Percentiles rank a stretch among this genome's conserved stretches.
phyloP scores from a whole-genome alignment of 306 rosid genomes.

The Cicer cuneatum region DNA sequence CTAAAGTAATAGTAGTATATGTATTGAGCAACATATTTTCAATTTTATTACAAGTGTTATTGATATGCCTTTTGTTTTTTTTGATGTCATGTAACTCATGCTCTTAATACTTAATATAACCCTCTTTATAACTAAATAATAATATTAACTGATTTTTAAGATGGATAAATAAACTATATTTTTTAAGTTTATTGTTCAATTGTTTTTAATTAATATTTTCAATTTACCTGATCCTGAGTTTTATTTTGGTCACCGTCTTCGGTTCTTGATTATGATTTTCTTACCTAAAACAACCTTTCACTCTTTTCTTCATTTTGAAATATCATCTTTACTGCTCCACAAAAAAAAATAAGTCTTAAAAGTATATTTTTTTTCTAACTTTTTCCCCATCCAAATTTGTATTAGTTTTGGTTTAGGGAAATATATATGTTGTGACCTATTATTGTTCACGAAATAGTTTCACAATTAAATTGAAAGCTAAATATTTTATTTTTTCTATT shows the following conservation, averaged over 20 bases:
- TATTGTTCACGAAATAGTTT: no score
- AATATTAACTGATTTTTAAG: no score
- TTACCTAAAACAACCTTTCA: not conserved
- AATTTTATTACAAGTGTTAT: not conserved
- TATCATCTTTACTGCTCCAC: not conserved
- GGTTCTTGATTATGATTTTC: not conserved
- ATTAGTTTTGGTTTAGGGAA: no score
- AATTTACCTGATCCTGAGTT: not conserved
- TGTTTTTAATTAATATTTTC: not conserved
- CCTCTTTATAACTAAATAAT: not conserved
- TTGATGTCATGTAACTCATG: not conserved
- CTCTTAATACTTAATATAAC: not conserved
- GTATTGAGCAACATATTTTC: slow-evolving; percentile 8
- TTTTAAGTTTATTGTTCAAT: no score
- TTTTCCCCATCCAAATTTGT: no score
- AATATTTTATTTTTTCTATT: no score
- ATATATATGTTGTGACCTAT: no score
- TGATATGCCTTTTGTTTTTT: slow-evolving; percentile 23
- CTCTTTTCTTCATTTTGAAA: not conserved
- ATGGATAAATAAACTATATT: no score
- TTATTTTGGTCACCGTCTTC: not conserved
- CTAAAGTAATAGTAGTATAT: not conserved
- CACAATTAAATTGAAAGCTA: no score
- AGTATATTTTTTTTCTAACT: no score
- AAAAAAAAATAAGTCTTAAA: not conserved